Base-by-base conservation (phyloP, 306 rosid species). In the Citrullus amarus region DNA sequence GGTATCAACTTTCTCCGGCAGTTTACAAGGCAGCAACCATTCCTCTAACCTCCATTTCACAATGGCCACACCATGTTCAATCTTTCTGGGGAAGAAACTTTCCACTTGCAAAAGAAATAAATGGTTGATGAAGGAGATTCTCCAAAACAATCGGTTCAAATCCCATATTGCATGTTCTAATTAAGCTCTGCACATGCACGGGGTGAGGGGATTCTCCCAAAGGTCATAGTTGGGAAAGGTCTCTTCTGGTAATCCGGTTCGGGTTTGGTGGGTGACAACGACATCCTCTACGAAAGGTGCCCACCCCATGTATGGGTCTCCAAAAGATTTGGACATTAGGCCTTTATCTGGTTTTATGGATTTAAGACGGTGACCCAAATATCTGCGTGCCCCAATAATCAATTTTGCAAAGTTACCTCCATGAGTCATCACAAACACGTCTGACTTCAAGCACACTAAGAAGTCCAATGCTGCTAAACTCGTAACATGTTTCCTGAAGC, bases 291-390 rank as follows among this genome's bases (percentile, higher is more conserved):
- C 97, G 73, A 95, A 95, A 78, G 91, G 77, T 3, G 99, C 96
- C 97, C 99, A 95, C 2, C 97, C 97, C 97, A 95, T 92, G 88
- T 92, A 95, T 9, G 99, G 99, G 80, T 95, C 99, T 55, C 99
- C 99, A 60, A 95, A 95, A 79, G 99, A 95, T 78, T 95, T 95
- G 18, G 99, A 95, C 99, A 95, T 95, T 18, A 95, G 88, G 51
- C 99, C 99, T 84, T 95, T 95, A 88, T 95, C 99, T 0, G 99
- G 99, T 82, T 95, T 95, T 76, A 95, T 95, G 76, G 99, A 95
- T 83, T 95, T 95, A 20, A 71, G 93, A 36, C 85, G 91, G 84
- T 95, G 99, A 41, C 99, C 99, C 97, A 91, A 89, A 81, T 95
- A 95, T 82, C 99, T 73, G 25, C 99, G 97, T 9, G 97, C 99